Conservation (phyloP, 2,329 filamentous ascomycete genomes). For the Trichoderma gracile region DNA sequence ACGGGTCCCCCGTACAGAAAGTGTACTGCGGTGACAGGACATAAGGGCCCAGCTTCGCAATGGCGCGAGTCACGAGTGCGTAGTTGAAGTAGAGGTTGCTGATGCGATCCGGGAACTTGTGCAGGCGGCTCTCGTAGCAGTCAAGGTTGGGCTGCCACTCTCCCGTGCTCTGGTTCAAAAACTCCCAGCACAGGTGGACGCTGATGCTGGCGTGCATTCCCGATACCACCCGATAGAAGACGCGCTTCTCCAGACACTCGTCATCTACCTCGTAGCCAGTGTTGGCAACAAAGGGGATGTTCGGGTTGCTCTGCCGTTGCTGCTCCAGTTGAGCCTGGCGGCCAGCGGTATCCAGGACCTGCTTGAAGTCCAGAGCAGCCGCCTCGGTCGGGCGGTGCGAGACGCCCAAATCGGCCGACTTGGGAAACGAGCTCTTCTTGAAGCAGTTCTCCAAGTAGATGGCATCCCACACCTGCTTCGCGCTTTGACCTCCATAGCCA, state of each 20-base stretch:
- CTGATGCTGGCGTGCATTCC: slow-evolving; percentile 99
- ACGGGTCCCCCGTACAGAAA: slow-evolving; percentile 84
- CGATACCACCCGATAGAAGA: slow-evolving; percentile 92
- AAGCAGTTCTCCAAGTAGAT: slow-evolving; percentile 99
- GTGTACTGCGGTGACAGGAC: slow-evolving; percentile 71
- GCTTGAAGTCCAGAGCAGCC: slow-evolving; percentile 62
- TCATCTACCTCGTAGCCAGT: slow-evolving; percentile 77
- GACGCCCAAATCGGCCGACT: slow-evolving; percentile 56
- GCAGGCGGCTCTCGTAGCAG: slow-evolving; percentile 86
- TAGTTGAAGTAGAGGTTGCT: slow-evolving; percentile 99
- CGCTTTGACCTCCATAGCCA: slow-evolving; percentile 81
- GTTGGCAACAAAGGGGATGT: slow-evolving; percentile 61
- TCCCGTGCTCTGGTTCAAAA: slow-evolving; percentile 91
- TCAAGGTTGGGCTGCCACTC: slow-evolving; percentile 87
- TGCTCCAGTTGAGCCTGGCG: slow-evolving; percentile 63
- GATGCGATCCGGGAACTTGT: slow-evolving; percentile 82
- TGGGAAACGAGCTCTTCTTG: slow-evolving; percentile 64
- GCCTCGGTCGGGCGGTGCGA: slow-evolving; percentile 48
- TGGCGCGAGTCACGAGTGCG: slow-evolving; percentile 85
- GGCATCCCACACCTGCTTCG: slow-evolving; percentile 91
- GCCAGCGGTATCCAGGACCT: slow-evolving; percentile 60
- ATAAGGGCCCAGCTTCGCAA: slow-evolving; percentile 85
- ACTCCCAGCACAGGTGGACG: slow-evolving; percentile 93
- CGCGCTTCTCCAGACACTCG: slow-evolving; percentile 96
- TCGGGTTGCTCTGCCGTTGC: slow-evolving; percentile 45